A percentile compares a stretch with the other conserved stretches of the same genome.
Evolutionary conservation across 2,329 filamentous ascomycete genomes (phyloP).

Genomic region (Bipolaris oryzae): DNA sequence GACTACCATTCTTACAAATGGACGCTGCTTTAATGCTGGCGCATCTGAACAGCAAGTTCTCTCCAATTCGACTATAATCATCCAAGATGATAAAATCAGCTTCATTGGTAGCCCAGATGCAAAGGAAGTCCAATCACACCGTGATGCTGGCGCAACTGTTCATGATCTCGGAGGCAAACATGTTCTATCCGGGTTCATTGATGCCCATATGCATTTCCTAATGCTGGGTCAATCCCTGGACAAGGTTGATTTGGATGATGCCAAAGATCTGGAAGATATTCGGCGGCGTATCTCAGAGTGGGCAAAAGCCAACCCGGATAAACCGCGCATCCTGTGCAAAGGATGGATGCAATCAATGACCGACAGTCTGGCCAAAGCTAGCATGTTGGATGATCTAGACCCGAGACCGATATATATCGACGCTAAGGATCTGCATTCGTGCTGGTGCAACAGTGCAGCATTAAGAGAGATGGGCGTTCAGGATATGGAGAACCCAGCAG

Average conservation of each 20-base stretch:
- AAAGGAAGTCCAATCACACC: constrained; percentile 36
- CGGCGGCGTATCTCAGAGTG: constrained; percentile 54
- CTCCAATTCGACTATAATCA: constrained; percentile 45
- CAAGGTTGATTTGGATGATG: constrained; percentile 57
- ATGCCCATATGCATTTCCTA: constrained; percentile 64
- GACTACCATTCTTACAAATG: constrained; percentile 36
- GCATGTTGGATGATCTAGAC: constrained; percentile 60
- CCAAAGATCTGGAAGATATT: constrained; percentile 58
- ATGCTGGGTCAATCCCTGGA: constrained; percentile 61
- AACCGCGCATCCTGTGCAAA: constrained; percentile 57
- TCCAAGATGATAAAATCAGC: constrained; percentile 50
- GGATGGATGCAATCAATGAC: constrained; percentile 66
- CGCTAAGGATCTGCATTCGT: constrained; percentile 63
- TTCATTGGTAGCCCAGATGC: constrained; percentile 47
- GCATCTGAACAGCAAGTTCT: constrained; percentile 8
- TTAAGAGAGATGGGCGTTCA: constrained; percentile 58
- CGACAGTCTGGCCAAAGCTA: constrained; percentile 55
- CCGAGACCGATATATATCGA: constrained; percentile 62
- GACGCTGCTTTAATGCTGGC: constrained; percentile 29
- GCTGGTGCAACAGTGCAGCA: constrained; percentile 62
- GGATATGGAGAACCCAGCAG: constrained; percentile 55
- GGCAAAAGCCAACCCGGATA: constrained; percentile 54
- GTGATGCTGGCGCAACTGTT: constrained; percentile 22
- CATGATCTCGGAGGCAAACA: constrained; percentile 48
- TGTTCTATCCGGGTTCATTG: constrained; percentile 62